These are phyloP conservation scores for Lyophyllum shimeji DNA, from an alignment of 768 basidiomycete genomes.

Conservation along the genomic window DNA sequence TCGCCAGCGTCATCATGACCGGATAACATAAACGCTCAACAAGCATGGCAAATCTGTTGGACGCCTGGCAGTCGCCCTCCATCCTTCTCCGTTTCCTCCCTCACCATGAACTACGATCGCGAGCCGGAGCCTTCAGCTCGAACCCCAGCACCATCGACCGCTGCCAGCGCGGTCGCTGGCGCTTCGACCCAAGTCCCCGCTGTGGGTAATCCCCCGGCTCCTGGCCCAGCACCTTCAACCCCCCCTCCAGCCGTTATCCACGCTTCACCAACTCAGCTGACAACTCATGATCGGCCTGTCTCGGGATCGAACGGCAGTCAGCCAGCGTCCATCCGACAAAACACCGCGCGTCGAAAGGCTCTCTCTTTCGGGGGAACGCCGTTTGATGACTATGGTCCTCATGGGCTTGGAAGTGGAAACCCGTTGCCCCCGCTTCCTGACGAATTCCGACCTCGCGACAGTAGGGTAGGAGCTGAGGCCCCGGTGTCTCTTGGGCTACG, in stretches of 20 bases:
- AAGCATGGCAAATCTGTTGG: constrained; percentile 3
- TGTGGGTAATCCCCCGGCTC: neutral
- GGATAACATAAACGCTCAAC: constrained; percentile 3
- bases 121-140: constrained; percentile 3
- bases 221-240: neutral
- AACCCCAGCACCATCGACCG: neutral
- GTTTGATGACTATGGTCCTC: constrained; percentile 3
- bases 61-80: neutral
- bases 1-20: neutral
- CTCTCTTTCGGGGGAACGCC: neutral
- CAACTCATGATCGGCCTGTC: neutral
- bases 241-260: neutral
- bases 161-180: neutral
- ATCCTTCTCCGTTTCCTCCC: neutral
- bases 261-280: neutral
- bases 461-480: constrained; percentile 6
- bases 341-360: constrained; percentile 3
- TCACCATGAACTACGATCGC: constrained; percentile 12
- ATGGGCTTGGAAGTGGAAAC: neutral
- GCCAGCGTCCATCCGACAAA: constrained; percentile 6
- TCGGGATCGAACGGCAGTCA: constrained; percentile 2
- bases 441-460: constrained; percentile 10
- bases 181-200: neutral
- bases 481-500: constrained; percentile 16
- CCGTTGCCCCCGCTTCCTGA: constrained; percentile 18